Evolutionary conservation across 345 rosid genomes (phyloP).

Genomic region (Arabis hirsuta): DNA sequence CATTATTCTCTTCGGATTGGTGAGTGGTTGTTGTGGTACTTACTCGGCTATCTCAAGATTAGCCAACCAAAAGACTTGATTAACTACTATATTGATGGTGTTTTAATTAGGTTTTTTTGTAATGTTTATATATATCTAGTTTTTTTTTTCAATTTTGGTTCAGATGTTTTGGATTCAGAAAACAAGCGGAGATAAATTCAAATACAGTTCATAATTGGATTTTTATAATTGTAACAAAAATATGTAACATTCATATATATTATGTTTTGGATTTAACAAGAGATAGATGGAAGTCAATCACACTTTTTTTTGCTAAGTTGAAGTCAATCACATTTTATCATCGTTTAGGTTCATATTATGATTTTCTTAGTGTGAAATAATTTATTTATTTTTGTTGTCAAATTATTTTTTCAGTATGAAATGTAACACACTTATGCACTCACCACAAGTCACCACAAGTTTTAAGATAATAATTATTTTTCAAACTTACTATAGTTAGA

Average conservation of each 20-base stretch:
- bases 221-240: not conserved
- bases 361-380: too few species aligned
- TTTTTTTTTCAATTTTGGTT: slow-evolving; percentile 5
- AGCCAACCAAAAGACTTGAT: slow-evolving; percentile 45
- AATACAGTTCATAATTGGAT: not conserved
- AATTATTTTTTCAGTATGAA: too few species aligned
- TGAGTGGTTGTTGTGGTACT: slow-evolving; percentile 63
- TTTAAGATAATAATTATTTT: too few species aligned
- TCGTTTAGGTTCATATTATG: too few species aligned
- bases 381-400: too few species aligned
- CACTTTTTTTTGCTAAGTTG: too few species aligned
- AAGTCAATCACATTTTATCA: not conserved
- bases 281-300: not conserved
- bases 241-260: not conserved
- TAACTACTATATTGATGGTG: not conserved
- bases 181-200: slow-evolving; percentile 18
- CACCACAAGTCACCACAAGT: too few species aligned
- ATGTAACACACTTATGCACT: too few species aligned
- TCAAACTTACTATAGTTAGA: too few species aligned
- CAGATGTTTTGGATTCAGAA: not conserved
- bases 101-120: slow-evolving; percentile 11
- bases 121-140: slow-evolving; percentile 9
- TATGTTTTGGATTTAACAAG: not conserved
- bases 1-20: slow-evolving; percentile 56
- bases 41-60: slow-evolving; percentile 65